Evolutionary conservation across 2,329 filamentous ascomycete genomes (phyloP).

Genomic region (Truncatella angustata): DNA sequence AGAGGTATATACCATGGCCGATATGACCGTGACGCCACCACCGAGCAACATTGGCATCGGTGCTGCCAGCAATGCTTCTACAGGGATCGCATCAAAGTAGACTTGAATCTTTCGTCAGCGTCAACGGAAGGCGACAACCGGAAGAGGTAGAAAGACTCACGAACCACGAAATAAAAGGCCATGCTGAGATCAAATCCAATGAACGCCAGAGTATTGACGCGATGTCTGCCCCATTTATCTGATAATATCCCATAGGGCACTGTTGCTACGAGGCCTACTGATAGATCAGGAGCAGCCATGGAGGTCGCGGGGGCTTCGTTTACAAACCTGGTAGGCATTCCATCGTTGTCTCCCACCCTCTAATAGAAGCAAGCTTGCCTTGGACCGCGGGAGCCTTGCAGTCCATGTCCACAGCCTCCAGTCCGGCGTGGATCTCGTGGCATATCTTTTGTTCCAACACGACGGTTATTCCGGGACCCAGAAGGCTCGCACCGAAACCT

Average conservation of each 20-base stretch:
- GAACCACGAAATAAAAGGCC: conserved; percentile 2
- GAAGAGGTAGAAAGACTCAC: not conserved
- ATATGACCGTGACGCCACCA: not conserved
- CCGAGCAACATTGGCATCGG: conserved; percentile 1
- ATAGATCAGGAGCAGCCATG: not conserved
- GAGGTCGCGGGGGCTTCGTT: not conserved
- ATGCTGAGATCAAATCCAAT: not conserved
- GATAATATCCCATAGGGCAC: conserved; percentile 3
- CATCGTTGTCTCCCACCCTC: conserved; percentile 43
- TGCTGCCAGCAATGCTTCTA: not conserved
- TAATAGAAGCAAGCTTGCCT: conserved; percentile 48
- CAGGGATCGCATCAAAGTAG: not conserved
- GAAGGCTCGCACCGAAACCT: not conserved
- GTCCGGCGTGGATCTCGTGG: not conserved
- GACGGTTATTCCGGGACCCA: not conserved
- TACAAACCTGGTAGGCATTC: conserved; percentile 39
- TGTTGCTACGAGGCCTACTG: not conserved
- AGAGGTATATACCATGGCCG: conserved; percentile 5
- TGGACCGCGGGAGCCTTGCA: conserved; percentile 53
- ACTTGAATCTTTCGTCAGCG: not conserved
- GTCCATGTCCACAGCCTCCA: conserved; percentile 21
- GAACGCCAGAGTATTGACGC: not conserved
- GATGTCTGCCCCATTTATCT: conserved; percentile 5
- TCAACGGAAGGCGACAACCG: not conserved
- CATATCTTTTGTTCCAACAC: not conserved